Evolutionary conservation across 1,284 basidiomycete species (phyloP), one percentile per base, ranked within the genome.

Genomic region (Cryptococcus sp.): DNA sequence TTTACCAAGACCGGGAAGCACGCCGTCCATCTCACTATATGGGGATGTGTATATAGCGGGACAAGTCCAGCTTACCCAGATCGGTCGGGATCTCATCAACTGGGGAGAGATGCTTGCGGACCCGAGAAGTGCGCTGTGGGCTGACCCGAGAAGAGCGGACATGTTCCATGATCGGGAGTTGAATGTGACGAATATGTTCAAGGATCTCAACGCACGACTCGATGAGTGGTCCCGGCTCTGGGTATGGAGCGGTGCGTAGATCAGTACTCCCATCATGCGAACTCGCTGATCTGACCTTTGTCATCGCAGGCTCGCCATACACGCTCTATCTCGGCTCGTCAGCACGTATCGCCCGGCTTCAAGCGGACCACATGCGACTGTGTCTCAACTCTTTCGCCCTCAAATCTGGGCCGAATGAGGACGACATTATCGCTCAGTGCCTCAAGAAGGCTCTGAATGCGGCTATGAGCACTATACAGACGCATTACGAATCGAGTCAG

Each of bases 331-430:
- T 73, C 8, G 70, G 69, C 15, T 62, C 69, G 7, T 69, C 70
- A 4, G 67, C 67, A 1, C 51, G 66, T 8, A 61, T 70, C 23
- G 65, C 68, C 23, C 61, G 69, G 20, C 61, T 73, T 2, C 69
- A 70, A 55, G 67, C 63, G 4, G 70, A 71, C 40, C 70, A 73
- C 54, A 67, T 73, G 61, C 58, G 70, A 27, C 58, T 73, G 19
- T 71, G 71, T 47, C 52, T 73, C 41, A 73, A 73, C 53, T 70
- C 70, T 19, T 69, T 68, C 46, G 68, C 69, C 0, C 61, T 73
- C 35, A 65, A 68, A 54, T 63, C 68, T 6, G 59, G 54, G 11
- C 57, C 68, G 7, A 64, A 66, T 8, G 57, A 60, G 40, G 64
- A 70, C 52, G 64, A 64, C n/a, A 46, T 58, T 19, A 58, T 68